phyloP scores from a whole-genome alignment of 148 eudicot species.

The Polygonum aviculare region DNA sequence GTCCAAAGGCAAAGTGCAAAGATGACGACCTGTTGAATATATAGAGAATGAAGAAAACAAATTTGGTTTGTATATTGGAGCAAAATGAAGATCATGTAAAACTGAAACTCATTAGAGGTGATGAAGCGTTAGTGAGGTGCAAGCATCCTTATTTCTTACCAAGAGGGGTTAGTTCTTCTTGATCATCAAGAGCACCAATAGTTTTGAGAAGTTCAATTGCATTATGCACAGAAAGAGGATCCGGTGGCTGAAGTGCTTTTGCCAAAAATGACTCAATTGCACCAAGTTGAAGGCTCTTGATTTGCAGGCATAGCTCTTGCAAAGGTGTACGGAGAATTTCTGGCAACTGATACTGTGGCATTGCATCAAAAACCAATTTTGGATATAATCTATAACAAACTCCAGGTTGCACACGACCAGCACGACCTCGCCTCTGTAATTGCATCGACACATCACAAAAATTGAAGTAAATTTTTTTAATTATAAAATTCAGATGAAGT shows the following conservation, averaged over 20 bases:
- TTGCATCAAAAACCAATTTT: slow-evolving; percentile 67
- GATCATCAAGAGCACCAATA: slow-evolving; percentile 86
- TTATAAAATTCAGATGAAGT: neutral
- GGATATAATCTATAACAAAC: slow-evolving; percentile 91
- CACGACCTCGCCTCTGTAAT: slow-evolving; percentile 92
- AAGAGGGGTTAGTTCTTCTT: slow-evolving; percentile 89
- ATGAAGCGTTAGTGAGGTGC: neutral
- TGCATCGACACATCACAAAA: slow-evolving; percentile 5
- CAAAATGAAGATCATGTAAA: neutral
- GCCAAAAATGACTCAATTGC: slow-evolving; percentile 63
- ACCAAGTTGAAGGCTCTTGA: slow-evolving; percentile 86
- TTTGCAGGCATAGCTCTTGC: slow-evolving; percentile 87
- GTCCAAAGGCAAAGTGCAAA: slow-evolving; percentile 74
- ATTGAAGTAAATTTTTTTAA: neutral
- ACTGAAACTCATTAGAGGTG: slow-evolving; percentile 8
- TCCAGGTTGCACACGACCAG: slow-evolving; percentile 97
- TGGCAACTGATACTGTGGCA: slow-evolving; percentile 92
- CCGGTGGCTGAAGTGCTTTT: slow-evolving; percentile 98
- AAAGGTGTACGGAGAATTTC: slow-evolving; percentile 96
- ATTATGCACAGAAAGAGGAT: slow-evolving; percentile 81
- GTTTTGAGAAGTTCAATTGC: slow-evolving; percentile 94
- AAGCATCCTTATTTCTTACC: slow-evolving; percentile 32
- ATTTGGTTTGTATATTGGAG: neutral
- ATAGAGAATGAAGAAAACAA: neutral
- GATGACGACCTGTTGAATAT: slow-evolving; percentile 58